Evolutionary conservation across 2,329 filamentous ascomycete genomes (phyloP).

Genomic region (Nigrospora oryzae): DNA sequence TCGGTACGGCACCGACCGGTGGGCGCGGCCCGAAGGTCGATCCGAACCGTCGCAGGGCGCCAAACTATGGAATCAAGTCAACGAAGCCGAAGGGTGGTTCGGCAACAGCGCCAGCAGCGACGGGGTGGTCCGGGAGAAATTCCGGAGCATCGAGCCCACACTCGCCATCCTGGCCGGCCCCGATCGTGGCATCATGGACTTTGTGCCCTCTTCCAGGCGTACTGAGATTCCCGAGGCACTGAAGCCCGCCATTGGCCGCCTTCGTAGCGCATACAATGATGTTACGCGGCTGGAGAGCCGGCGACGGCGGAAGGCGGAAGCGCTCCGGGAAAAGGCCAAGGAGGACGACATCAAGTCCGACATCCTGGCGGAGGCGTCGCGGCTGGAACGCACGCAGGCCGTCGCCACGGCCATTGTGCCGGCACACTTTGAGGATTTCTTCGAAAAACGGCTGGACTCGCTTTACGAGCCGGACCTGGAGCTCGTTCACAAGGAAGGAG

Average conservation of each 20-base stretch:
- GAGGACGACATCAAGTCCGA: slow-evolving; percentile 83
- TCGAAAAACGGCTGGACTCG: slow-evolving; percentile 67
- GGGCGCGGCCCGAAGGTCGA: slow-evolving; percentile 63
- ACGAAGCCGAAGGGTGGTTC: slow-evolving; percentile 82
- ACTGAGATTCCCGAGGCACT: slow-evolving; percentile 73
- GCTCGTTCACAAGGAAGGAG: slow-evolving; percentile 59
- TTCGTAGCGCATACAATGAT: slow-evolving; percentile 79
- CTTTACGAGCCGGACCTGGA: slow-evolving; percentile 74
- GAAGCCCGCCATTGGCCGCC: slow-evolving; percentile 66
- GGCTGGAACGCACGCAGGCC: slow-evolving; percentile 78
- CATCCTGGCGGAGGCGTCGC: slow-evolving; percentile 72
- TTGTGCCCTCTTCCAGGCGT: slow-evolving; percentile 77
- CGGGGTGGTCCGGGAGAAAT: slow-evolving; percentile 63
- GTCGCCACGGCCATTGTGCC: slow-evolving; percentile 71
- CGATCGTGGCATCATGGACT: slow-evolving; percentile 75
- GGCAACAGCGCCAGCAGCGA: slow-evolving; percentile 51
- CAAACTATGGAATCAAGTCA: slow-evolving; percentile 67
- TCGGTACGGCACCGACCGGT: slow-evolving; percentile 82
- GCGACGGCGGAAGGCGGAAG: slow-evolving; percentile 70
- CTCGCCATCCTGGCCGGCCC: slow-evolving; percentile 71
- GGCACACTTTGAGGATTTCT: slow-evolving; percentile 86
- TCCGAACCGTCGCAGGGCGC: slow-evolving; percentile 51
- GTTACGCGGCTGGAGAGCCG: slow-evolving; percentile 75
- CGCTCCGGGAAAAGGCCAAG: slow-evolving; percentile 68
- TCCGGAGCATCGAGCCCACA: slow-evolving; percentile 65